Percentiles rank a stretch among this genome's conserved stretches.
Conservation (phyloP, 108 stramenopile genomes). For the Aurantiochytrium sp. region DNA sequence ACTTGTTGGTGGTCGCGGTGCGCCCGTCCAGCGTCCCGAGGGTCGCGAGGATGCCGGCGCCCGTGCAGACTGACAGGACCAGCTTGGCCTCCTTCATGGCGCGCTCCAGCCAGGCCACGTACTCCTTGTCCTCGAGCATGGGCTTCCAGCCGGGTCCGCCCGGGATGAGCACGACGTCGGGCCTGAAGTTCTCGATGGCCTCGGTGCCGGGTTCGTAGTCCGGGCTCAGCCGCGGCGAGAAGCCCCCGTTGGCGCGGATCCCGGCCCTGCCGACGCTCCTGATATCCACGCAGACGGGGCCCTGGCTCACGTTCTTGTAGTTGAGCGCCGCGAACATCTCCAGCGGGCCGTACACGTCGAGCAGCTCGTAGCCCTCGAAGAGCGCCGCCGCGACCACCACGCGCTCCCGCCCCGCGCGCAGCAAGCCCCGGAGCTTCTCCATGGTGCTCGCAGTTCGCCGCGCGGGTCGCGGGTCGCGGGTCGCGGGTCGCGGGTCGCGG, state of each 20-base stretch:
- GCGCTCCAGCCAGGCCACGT: background rate
- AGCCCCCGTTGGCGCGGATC: background rate
- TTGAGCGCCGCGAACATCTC: background rate
- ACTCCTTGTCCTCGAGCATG: background rate
- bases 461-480: no score
- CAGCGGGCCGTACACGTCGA: background rate
- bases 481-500: no score
- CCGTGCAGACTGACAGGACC: background rate
- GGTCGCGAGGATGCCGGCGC: background rate
- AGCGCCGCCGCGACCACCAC: background rate
- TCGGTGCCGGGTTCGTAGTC: background rate
- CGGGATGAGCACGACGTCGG: background rate
- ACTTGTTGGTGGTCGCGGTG: background rate
- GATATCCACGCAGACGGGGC: background rate
- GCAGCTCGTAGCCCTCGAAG: background rate
- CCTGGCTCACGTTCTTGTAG: background rate
- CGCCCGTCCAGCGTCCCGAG: background rate
- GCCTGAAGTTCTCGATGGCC: background rate
- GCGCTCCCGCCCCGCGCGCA: background rate
- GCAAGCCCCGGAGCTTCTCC: background rate
- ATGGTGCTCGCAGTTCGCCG: no score
- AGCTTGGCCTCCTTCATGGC: background rate
- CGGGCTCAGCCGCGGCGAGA: background rate
- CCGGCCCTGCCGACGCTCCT: background rate
- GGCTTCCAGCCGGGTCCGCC: background rate